Evolutionary conservation across 352 stramenopile genomes (phyloP).

Genomic region (Pythium biforme): DNA sequence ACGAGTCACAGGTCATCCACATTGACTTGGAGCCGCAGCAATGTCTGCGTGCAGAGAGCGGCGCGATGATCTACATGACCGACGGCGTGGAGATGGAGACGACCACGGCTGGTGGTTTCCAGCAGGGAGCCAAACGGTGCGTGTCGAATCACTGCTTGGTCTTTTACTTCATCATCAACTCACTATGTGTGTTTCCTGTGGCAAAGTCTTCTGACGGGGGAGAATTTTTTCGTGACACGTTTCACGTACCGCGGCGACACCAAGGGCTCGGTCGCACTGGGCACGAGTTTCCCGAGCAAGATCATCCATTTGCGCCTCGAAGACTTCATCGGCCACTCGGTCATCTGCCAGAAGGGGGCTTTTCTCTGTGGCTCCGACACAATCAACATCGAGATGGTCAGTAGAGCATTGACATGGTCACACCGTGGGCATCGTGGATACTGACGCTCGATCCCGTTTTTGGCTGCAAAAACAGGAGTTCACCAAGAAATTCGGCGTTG

Average conservation of each 20-base stretch:
- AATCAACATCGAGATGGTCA: slow-evolving; percentile 90
- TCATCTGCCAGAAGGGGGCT: slow-evolving; percentile 93
- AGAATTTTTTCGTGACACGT: slow-evolving; percentile 80
- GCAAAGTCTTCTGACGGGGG: slow-evolving; percentile 65
- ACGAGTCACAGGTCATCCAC: slow-evolving; percentile 85
- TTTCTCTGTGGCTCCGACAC: slow-evolving; percentile 91
- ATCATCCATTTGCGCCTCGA: slow-evolving; percentile 87
- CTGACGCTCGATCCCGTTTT: neutral
- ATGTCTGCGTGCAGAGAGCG: slow-evolving; percentile 90
- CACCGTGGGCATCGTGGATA: no score
- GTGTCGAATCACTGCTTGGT: slow-evolving; percentile 1
- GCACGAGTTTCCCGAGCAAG: slow-evolving; percentile 88
- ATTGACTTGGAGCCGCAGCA: slow-evolving; percentile 89
- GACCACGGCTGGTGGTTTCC: slow-evolving; percentile 88
- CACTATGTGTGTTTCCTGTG: neutral
- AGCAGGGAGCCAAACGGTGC: slow-evolving; percentile 81
- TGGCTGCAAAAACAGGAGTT: slow-evolving; percentile 70
- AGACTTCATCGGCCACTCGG: slow-evolving; percentile 80
- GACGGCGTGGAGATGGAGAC: slow-evolving; percentile 91
- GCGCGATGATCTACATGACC: slow-evolving; percentile 96
- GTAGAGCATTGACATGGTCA: neutral
- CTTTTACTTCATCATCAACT: neutral
- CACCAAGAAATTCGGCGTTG: slow-evolving; percentile 85
- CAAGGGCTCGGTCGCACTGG: slow-evolving; percentile 85
- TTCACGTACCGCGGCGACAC: slow-evolving; percentile 62